Evolutionary conservation across 2,329 filamentous ascomycete species (phyloP).

Genomic region (Scedosporium dehoogii): DNA sequence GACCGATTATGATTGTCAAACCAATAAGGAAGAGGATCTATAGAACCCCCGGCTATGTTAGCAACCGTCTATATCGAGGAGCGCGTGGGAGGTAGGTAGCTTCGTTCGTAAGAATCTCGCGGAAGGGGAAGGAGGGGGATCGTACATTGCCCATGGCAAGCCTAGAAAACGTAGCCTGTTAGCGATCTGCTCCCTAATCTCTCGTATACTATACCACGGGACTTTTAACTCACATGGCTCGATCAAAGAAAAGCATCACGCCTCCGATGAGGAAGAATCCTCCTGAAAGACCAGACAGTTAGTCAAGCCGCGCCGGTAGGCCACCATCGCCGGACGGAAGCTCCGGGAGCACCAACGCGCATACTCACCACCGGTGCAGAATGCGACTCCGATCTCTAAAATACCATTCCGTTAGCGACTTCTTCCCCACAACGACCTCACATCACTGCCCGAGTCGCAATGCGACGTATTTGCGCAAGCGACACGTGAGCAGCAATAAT

Average conservation of each 20-base stretch:
- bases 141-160: constrained; percentile 94
- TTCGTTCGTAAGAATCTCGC: constrained; percentile 6
- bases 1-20: constrained; percentile 89
- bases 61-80: constrained; percentile 7
- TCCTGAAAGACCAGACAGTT: constrained; percentile 40
- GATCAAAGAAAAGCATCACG: constrained; percentile 94
- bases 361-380: constrained; percentile 89
- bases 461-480: neutral
- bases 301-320: neutral
- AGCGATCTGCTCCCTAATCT: neutral
- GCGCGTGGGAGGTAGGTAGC: neutral
- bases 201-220: neutral
- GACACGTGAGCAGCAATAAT: neutral
- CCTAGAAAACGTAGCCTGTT: constrained; percentile 32
- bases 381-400: constrained; percentile 89
- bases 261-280: constrained; percentile 92
- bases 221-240: constrained; percentile 63
- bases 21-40: constrained; percentile 97
- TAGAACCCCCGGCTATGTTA: constrained; percentile 9
- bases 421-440: neutral
- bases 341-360: neutral
- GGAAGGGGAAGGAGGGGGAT: constrained; percentile 10
- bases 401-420: constrained; percentile 7
- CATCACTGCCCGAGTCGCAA: neutral
- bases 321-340: neutral